Evolutionary conservation across 495 filamentous ascomycete species (phyloP).

Genomic region (Aspergillus coremiiformis): DNA sequence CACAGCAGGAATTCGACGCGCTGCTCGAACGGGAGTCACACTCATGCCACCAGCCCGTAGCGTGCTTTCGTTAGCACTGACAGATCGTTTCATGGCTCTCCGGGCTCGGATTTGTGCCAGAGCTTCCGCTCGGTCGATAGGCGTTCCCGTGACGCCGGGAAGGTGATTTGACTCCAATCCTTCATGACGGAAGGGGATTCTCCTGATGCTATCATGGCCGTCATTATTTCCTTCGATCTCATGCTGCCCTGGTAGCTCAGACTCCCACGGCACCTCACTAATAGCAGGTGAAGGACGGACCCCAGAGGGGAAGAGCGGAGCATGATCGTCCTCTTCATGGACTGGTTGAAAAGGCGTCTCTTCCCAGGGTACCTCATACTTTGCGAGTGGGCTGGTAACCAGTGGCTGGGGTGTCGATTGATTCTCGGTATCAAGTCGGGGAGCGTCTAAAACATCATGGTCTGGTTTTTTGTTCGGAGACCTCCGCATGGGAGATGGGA

Average conservation of each 20-base stretch:
- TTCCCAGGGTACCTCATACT: slow-evolving; percentile 9
- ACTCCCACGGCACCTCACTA: slow-evolving; percentile 6
- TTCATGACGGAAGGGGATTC: slow-evolving; percentile 29
- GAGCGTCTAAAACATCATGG: slow-evolving; percentile 7
- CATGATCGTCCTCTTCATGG: slow-evolving; percentile 8
- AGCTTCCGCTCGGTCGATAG: slow-evolving; percentile 44
- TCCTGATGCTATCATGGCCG: slow-evolving; percentile 20
- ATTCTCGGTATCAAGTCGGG: slow-evolving; percentile 2
- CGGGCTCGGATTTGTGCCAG: slow-evolving; percentile 45
- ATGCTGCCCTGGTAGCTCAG: not conserved
- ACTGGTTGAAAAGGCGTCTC: slow-evolving; percentile 8
- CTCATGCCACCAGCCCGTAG: slow-evolving; percentile 22
- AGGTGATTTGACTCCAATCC: slow-evolving; percentile 18
- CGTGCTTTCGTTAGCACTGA: slow-evolving; percentile 32
- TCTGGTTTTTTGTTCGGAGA: slow-evolving; percentile 15
- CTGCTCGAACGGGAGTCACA: slow-evolving; percentile 21
- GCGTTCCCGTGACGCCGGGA: slow-evolving; percentile 29
- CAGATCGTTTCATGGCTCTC: slow-evolving; percentile 39
- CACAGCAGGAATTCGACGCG: slow-evolving; percentile 34
- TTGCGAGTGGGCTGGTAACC: slow-evolving; percentile 7
- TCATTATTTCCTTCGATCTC: not conserved
- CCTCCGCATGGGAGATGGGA: slow-evolving; percentile 34
- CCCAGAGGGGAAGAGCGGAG: slow-evolving; percentile 4
- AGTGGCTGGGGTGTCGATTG: not conserved
- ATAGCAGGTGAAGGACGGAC: slow-evolving; percentile 8